Conservation (phyloP, 371 early-diverging fungal genomes). For the Gilbertella persicaria region DNA sequence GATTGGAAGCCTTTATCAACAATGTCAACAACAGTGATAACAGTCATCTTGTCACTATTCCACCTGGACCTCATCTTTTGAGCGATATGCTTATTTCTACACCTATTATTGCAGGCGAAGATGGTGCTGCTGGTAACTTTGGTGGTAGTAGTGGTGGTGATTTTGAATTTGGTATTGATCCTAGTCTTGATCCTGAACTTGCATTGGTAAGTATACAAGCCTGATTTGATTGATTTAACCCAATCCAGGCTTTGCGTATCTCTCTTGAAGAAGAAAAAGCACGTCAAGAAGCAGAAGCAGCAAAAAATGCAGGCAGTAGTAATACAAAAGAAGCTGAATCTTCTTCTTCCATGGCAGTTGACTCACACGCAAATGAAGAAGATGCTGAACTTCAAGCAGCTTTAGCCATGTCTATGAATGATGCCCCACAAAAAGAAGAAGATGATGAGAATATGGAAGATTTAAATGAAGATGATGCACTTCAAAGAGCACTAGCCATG, state of each 20-base stretch:
- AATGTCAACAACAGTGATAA: conserved; percentile 85
- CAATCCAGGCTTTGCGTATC: conserved; percentile 81
- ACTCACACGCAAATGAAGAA: conserved; percentile 32
- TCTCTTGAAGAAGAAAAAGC: conserved; percentile 97
- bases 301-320: conserved; percentile 44
- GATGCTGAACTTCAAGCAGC: conserved; percentile 65
- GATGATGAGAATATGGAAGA: conserved; percentile 76
- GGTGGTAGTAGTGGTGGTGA: conserved; percentile 62
- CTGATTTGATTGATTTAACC: background rate
- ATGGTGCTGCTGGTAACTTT: conserved; percentile 70
- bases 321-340: conserved; percentile 35
- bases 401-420: conserved; percentile 70
- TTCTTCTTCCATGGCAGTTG: conserved; percentile 52
- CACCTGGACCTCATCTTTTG: conserved; percentile 94
- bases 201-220: conserved; percentile 66
- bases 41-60: conserved; percentile 91
- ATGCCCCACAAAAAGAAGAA: conserved; percentile 30
- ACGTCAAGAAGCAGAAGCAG: conserved; percentile 77
- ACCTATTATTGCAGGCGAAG: conserved; percentile 85
- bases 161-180: conserved; percentile 96
- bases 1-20: conserved; percentile 88
- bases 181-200: conserved; percentile 93
- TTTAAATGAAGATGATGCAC: conserved; percentile 85
- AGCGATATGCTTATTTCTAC: conserved; percentile 88
- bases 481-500: conserved; percentile 84